A percentile compares a stretch with the other conserved stretches of the same genome.
Conservation (phyloP, 192 early-diverging fungal genomes). For the Allomyces macrogynus region DNA sequence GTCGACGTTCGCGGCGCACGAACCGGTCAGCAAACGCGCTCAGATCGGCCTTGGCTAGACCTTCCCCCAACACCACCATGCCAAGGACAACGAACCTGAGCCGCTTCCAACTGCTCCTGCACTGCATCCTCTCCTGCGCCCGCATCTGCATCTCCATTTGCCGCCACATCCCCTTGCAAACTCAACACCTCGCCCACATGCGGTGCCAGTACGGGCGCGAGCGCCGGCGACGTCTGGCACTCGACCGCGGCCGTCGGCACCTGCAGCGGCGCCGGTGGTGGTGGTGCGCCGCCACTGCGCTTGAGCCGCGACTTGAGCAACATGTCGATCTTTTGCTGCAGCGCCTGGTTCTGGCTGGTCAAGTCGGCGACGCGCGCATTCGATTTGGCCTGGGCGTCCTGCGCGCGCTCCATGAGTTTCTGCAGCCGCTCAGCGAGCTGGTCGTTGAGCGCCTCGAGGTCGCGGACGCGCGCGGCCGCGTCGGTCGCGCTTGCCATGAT, state of each 20-base stretch:
- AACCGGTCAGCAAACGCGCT: too few species aligned
- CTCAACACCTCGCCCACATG: too few species aligned
- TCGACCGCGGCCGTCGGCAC: neutral
- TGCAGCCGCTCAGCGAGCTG: neutral
- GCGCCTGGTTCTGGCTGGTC: neutral
- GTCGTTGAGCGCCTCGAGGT: neutral
- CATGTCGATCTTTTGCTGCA: neutral
- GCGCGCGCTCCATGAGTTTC: neutral
- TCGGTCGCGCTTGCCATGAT: neutral
- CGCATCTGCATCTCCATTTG: neutral
- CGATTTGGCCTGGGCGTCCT: neutral
- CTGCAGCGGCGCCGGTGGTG: neutral
- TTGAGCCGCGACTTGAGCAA: neutral
- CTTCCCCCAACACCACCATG: too few species aligned
- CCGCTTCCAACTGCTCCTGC: too few species aligned
- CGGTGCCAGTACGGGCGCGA: too few species aligned
- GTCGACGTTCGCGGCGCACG: too few species aligned
- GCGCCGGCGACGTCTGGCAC: too few species aligned
- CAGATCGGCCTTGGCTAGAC: too few species aligned
- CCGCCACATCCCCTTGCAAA: neutral
- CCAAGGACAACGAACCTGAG: too few species aligned
- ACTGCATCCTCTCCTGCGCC: neutral
- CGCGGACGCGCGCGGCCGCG: neutral
- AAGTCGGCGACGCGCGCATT: neutral
- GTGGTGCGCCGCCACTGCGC: neutral